These are phyloP conservation scores for Gryganskiella cystojenkinii DNA, from an alignment of 192 early-diverging fungal species.

Conservation along the genomic window DNA sequence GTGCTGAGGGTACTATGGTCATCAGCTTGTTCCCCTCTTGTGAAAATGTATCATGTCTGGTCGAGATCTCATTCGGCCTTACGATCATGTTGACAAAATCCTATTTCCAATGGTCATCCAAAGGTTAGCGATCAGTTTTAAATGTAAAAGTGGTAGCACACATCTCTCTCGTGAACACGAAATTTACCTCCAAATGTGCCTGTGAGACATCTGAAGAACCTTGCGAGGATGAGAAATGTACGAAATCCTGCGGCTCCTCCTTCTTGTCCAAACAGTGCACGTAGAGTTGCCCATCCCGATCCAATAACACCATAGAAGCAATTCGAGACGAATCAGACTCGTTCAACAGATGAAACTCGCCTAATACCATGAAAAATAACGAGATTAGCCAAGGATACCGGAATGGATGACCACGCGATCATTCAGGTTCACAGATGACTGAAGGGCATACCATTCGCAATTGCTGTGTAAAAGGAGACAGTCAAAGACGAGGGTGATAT, in stretches of 20 bases:
- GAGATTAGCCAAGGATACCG: background rate
- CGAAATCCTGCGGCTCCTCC: background rate
- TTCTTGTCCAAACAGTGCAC: constrained; percentile 23
- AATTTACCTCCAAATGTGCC: no score
- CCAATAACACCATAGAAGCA: constrained; percentile 18
- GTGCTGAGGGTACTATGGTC: constrained; percentile 17
- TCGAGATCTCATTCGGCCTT: constrained; percentile 19
- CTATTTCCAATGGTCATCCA: background rate
- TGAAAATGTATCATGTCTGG: constrained; percentile 4
- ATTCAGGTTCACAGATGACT: background rate
- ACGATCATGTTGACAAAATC: constrained; percentile 35
- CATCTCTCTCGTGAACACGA: no score
- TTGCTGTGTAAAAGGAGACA: background rate
- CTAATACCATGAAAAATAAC: background rate
- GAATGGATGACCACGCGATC: constrained; percentile 13
- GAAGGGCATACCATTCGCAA: background rate
- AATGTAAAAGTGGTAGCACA: no score
- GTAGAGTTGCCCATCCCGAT: constrained; percentile 29
- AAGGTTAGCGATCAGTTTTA: no score
- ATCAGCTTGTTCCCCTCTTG: constrained; percentile 26
- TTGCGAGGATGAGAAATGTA: background rate
- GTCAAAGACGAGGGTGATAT: constrained; percentile 17
- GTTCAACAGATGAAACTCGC: constrained; percentile 11
- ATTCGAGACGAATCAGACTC: background rate
- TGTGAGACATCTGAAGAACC: no score